Base-by-base conservation (phyloP, 2,329 filamentous ascomycete genomes). In the Delphinella strobiligena region DNA sequence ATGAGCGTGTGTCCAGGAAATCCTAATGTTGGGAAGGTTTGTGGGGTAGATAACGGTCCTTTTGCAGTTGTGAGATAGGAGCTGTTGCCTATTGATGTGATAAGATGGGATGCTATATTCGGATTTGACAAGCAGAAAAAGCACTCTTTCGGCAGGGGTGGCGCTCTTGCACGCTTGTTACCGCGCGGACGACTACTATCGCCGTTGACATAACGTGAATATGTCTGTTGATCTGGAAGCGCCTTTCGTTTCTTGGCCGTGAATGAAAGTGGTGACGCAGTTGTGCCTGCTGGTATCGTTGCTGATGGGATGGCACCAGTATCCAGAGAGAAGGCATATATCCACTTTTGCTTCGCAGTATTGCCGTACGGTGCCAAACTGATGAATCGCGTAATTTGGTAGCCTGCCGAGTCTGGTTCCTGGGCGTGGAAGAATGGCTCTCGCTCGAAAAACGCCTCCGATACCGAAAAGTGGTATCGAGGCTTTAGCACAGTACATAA, bases 121-220 rank as follows among this genome's bases (percentile, higher is more conserved):
- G 82, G 77, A 58, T 93, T 95, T 4, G 85, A 88, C 9, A 98
- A 71, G 56, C 91, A 98, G 66, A 98, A 96, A 68, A 91, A 98
- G 63, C 91, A 98, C 52, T 81, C 74, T 38, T 80, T 79, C 2
- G 85, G 86, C 0, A 52, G 51, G 14, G 62, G 52, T 4, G 59
- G 54, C 51, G 41, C 58, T 54, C 19, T 53, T 54, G 22, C 61
- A 27, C 42, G 55, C 44, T 68, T 67, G 46, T 60, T 50, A 22
- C 66, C 61, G 27, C 62, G 47, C 14, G 57, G 54, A 32, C 57
- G 47, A 34, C 68, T 59, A 34, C 69, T 61, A 34, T 70, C 54
- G 10, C 59, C 61, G 39, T 65, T 62, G 5, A 22, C 34, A 53
- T 77, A 82, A 19, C 77, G 71, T 22, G 63, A 69, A 53, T 70